Percentiles rank a stretch among this genome's conserved stretches.
Evolutionary conservation across 129 eudicot genomes (phyloP).

Genomic region (Heracleum sosnowskyi): DNA sequence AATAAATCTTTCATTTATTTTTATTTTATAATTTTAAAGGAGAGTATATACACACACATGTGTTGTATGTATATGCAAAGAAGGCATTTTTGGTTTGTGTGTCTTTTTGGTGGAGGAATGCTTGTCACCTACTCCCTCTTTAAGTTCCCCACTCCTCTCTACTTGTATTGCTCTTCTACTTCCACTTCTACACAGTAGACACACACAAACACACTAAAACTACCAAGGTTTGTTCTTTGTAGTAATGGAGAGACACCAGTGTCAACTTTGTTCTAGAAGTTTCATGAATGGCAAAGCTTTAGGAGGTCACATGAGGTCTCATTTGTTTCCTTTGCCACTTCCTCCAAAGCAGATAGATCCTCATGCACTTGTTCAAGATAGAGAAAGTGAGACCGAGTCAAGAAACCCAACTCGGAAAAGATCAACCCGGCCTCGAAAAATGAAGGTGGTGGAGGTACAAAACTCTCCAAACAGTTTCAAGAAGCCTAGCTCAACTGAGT

Average conservation of each 20-base stretch:
- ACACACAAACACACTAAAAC: neutral
- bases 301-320: constrained; percentile 55
- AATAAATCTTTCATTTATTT: too few relatives aligned
- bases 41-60: neutral
- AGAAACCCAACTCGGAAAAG: constrained; percentile 31
- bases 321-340: constrained; percentile 29
- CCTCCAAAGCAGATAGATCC: constrained; percentile 14
- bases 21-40: neutral
- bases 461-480: neutral
- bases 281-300: constrained; percentile 36
- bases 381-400: constrained; percentile 36
- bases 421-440: constrained; percentile 20
- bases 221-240: neutral
- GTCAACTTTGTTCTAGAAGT: constrained; percentile 30
- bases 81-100: constrained; percentile 14
- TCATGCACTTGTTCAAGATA: constrained; percentile 23
- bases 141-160: constrained; percentile 19
- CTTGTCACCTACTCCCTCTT: constrained; percentile 47
- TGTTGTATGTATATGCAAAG: neutral
- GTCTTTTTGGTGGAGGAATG: constrained; percentile 34
- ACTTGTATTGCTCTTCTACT: neutral
- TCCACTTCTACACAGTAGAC: neutral
- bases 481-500: constrained; percentile 22
- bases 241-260: constrained; percentile 29
- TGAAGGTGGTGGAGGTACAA: neutral